Percentiles rank a stretch among this genome's conserved stretches.
phyloP scores from a whole-genome alignment of 306 rosid genomes.

The Clitoria ternatea region DNA sequence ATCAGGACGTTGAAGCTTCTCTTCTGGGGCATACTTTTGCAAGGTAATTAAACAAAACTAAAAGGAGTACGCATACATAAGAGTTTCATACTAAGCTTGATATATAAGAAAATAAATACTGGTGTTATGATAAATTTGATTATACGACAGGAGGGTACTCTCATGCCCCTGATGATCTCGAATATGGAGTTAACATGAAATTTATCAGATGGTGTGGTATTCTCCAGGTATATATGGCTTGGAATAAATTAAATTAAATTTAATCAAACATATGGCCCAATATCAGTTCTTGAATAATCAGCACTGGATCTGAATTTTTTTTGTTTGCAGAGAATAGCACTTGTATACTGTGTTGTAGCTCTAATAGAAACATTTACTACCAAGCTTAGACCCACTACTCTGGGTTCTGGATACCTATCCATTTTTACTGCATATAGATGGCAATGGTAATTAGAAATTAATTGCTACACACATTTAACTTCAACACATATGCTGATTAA shows the following conservation, averaged over 20 bases:
- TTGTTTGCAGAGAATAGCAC: constrained; percentile 73
- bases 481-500: neutral
- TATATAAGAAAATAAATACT: neutral
- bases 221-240: constrained; percentile 57
- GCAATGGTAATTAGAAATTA: constrained; percentile 80
- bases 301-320: constrained; percentile 23
- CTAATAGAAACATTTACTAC: constrained; percentile 69
- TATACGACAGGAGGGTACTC: too few relatives aligned
- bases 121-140: too few relatives aligned
- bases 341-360: constrained; percentile 76
- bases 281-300: constrained; percentile 26
- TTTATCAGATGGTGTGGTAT: too few relatives aligned
- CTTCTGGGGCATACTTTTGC: constrained; percentile 85
- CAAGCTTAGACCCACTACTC: constrained; percentile 56
- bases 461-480: neutral
- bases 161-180: too few relatives aligned
- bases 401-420: constrained; percentile 43
- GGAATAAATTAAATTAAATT: neutral
- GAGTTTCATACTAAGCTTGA: too few relatives aligned
- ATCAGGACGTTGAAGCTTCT: constrained; percentile 76
- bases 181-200: too few relatives aligned
- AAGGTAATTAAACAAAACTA: constrained; percentile 56
- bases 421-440: constrained; percentile 72
- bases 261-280: too few relatives aligned
- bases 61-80: too few relatives aligned